phyloP scores from a whole-genome alignment of 177 flowering plant genomes.

The Telopea speciosissima region DNA sequence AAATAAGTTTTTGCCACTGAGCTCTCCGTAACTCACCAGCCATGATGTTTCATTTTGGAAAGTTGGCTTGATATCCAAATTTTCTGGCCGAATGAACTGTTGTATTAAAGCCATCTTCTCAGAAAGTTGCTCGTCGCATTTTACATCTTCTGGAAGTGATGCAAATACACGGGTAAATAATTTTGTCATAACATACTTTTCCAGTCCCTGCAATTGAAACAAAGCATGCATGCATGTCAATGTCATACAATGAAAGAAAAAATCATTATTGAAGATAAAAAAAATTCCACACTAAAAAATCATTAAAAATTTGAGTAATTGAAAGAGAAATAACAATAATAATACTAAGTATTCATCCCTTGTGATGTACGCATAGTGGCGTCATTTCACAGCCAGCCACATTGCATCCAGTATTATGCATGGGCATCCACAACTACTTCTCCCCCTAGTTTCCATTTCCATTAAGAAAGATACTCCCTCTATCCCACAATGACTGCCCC shows the following conservation, averaged over 20 bases:
- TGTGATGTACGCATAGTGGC: too few species aligned
- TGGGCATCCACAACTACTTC: too few species aligned
- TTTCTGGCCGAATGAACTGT: conserved; percentile 84
- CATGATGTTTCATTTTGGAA: conserved; percentile 93
- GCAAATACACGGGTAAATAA: conserved; percentile 90
- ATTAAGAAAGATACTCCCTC: too few species aligned
- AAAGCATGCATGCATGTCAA: conserved; percentile 4
- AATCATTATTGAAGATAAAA: not conserved
- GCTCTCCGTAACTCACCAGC: conserved; percentile 56
- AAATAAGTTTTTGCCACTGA: too few species aligned
- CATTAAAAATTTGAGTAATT: too few species aligned
- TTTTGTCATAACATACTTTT: conserved; percentile 98
- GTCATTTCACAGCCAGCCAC: too few species aligned
- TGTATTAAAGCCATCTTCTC: conserved; percentile 85
- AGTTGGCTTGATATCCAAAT: conserved; percentile 69
- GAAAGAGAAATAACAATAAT: too few species aligned
- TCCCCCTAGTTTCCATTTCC: too few species aligned
- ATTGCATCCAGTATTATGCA: too few species aligned
- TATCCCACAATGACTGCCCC: too few species aligned
- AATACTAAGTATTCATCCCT: too few species aligned
- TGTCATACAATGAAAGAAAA: not conserved
- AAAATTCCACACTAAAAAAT: too few species aligned
- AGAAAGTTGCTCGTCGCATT: conserved; percentile 61
- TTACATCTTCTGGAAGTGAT: conserved; percentile 76
- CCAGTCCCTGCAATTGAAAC: conserved; percentile 67